Conservation (phyloP, 805 yeast species). For the Tetrapisispora namnaoensis region DNA sequence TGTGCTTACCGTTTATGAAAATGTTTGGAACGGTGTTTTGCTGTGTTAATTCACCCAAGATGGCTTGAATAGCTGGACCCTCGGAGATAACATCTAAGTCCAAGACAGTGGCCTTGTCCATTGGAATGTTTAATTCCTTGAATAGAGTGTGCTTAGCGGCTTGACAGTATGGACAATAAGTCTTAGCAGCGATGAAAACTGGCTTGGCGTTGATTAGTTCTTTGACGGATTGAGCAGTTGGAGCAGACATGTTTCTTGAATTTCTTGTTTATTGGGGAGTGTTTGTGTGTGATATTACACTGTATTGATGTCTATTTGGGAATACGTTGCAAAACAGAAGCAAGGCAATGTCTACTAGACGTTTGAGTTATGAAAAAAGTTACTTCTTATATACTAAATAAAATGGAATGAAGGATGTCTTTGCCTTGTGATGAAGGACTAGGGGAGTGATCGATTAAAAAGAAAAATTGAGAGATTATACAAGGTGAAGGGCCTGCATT, state of each 20-base stretch:
- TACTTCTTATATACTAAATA: too few relatives aligned
- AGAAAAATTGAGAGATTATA: too few relatives aligned
- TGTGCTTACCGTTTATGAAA: constrained; percentile 80
- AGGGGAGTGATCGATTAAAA: too few relatives aligned
- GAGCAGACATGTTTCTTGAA: constrained; percentile 51
- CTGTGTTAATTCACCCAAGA: constrained; percentile 66
- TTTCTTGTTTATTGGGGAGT: constrained; percentile 32
- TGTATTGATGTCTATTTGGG: neutral
- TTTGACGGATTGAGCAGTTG: constrained; percentile 47
- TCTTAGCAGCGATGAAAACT: constrained; percentile 72
- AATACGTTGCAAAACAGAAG: too few relatives aligned
- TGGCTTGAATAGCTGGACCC: constrained; percentile 72
- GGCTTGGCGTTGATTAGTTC: constrained; percentile 52
- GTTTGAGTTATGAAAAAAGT: too few relatives aligned
- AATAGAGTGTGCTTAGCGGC: constrained; percentile 35
- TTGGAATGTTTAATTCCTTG: constrained; percentile 35
- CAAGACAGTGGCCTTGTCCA: constrained; percentile 30
- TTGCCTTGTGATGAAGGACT: too few relatives aligned
- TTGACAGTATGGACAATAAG: constrained; percentile 58
- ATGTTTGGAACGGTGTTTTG: constrained; percentile 91
- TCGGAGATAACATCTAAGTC: constrained; percentile 44
- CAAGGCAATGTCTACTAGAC: too few relatives aligned
- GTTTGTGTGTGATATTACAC: neutral
- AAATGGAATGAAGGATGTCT: too few relatives aligned
- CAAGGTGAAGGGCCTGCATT: too few relatives aligned